Evolutionary conservation across 305 asterid species (phyloP).

Genomic region (Nicotiana rustica): DNA sequence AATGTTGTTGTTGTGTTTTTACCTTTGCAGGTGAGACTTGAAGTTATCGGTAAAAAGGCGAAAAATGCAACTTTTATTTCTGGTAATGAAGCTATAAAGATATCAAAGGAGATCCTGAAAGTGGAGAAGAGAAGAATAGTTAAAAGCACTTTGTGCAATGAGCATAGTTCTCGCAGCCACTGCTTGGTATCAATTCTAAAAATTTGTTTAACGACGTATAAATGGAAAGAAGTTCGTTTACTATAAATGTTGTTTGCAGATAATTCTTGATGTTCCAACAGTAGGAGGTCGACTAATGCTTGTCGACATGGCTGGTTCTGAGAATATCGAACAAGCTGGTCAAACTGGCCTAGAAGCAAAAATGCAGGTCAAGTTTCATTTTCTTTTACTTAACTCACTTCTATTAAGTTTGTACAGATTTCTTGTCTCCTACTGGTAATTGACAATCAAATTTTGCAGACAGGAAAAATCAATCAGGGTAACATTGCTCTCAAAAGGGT

Average conservation of each 20-base stretch:
- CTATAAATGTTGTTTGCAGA: constrained; percentile 47
- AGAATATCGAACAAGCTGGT: constrained; percentile 97
- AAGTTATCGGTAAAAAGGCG: constrained; percentile 95
- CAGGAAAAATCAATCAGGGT: constrained; percentile 94
- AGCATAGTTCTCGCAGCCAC: constrained; percentile 94
- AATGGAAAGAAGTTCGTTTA: neutral
- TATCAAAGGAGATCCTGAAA: constrained; percentile 89
- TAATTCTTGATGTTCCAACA: constrained; percentile 95
- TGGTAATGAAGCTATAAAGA: constrained; percentile 88
- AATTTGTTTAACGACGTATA: neutral
- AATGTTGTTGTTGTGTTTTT: neutral
- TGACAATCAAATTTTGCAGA: constrained; percentile 53
- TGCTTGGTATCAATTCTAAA: constrained; percentile 72
- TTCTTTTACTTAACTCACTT: neutral
- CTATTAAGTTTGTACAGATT: neutral
- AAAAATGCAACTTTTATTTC: constrained; percentile 89
- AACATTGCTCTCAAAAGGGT: constrained; percentile 90
- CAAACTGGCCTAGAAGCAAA: constrained; percentile 91
- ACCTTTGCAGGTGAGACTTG: constrained; percentile 69
- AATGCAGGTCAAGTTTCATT: constrained; percentile 65
- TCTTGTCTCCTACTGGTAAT: neutral
- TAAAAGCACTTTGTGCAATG: constrained; percentile 89
- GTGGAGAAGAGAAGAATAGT: constrained; percentile 97
- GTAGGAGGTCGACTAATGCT: constrained; percentile 97
- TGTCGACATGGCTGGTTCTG: constrained; percentile 99